A percentile compares a stretch with the other conserved stretches of the same genome.
Evolutionary conservation across 257 asterid species (phyloP).

Genomic region (Gentiana macrophylla): DNA sequence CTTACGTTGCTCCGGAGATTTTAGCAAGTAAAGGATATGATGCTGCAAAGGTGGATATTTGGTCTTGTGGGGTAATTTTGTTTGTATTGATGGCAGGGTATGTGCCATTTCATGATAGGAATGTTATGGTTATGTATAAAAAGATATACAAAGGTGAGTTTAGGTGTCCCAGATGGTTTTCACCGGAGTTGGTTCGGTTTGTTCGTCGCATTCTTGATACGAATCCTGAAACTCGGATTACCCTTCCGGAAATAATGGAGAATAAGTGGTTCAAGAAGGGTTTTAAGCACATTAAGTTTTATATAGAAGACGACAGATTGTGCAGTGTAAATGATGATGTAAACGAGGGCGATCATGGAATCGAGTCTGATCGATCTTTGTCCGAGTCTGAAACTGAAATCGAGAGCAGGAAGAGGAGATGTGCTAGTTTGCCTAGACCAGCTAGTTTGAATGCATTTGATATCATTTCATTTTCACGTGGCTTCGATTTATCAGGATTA

Average conservation of each 20-base stretch:
- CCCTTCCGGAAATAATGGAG: slow-evolving; percentile 32
- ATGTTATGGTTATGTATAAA: slow-evolving; percentile 84
- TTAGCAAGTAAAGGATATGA: slow-evolving; percentile 76
- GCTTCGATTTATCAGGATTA: slow-evolving; percentile 79
- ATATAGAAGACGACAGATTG: slow-evolving; percentile 71
- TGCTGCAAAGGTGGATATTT: slow-evolving; percentile 86
- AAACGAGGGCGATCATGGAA: slow-evolving; percentile 12
- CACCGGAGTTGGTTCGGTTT: slow-evolving; percentile 50
- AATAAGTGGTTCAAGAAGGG: slow-evolving; percentile 45
- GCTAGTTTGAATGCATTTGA: slow-evolving; percentile 93
- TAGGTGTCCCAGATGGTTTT: slow-evolving; percentile 83
- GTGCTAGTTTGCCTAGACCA: slow-evolving; percentile 50
- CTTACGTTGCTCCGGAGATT: slow-evolving; percentile 95
- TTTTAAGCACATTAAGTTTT: slow-evolving; percentile 45
- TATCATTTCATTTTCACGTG: slow-evolving; percentile 77
- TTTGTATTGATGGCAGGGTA: slow-evolving; percentile 88
- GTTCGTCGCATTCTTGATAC: slow-evolving; percentile 27
- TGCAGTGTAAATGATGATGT: slow-evolving; percentile 46
- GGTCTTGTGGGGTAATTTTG: slow-evolving; percentile 60
- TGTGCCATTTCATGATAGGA: slow-evolving; percentile 81
- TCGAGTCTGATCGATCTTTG: slow-evolving; percentile 44
- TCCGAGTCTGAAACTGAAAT: slow-evolving; percentile 65
- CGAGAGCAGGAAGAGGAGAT: slow-evolving; percentile 35
- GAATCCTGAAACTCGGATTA: slow-evolving; percentile 33
- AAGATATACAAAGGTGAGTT: slow-evolving; percentile 86